phyloP scores from a whole-genome alignment of 208 protist species.

The Wallacemonas sp. region DNA sequence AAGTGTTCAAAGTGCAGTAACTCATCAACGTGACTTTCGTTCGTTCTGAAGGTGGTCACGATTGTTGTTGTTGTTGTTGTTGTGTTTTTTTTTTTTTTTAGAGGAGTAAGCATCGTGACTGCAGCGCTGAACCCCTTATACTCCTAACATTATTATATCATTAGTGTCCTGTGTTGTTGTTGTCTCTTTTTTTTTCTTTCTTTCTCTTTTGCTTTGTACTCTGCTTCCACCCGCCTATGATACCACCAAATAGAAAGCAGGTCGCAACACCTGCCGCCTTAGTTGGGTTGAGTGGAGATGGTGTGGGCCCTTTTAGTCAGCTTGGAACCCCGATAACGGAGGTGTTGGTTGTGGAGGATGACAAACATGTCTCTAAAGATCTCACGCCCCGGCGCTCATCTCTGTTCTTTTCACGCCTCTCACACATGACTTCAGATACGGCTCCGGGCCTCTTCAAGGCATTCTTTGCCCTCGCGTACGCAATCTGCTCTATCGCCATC shows the following conservation, averaged over 20 bases:
- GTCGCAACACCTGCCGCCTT: neutral
- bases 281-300: no score
- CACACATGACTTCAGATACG: neutral
- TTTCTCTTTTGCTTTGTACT: neutral
- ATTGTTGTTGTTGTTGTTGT: neutral
- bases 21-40: no score
- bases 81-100: neutral
- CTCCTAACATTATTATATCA: neutral
- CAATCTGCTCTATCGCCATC: conserved; percentile 23
- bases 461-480: conserved; percentile 26
- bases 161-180: neutral
- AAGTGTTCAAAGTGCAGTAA: no score
- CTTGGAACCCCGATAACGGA: no score
- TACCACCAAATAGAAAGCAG: neutral
- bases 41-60: no score
- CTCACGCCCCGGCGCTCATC: no score
- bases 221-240: neutral
- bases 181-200: neutral
- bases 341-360: no score
- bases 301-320: no score
- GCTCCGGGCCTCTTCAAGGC: conserved; percentile 12
- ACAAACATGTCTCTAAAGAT: no score
- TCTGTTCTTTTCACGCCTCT: neutral
- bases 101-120: no score
- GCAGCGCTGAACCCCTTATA: no score